These are phyloP conservation scores for Fraxinus paxiana DNA, from an alignment of 305 asterid species.

Conservation along the genomic window DNA sequence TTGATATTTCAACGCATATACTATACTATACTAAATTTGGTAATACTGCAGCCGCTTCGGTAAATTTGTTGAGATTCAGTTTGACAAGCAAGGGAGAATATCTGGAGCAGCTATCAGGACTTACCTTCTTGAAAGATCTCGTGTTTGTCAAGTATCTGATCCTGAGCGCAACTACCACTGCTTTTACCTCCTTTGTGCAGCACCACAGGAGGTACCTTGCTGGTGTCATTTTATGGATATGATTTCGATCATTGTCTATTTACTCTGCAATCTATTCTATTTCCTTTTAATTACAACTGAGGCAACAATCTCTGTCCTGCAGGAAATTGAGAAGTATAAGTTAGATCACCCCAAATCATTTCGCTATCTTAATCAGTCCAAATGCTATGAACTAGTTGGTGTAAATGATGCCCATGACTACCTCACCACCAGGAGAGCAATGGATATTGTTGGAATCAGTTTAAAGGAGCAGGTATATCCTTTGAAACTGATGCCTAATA, in stretches of 20 bases:
- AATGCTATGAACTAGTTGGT: constrained; percentile 77
- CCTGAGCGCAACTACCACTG: constrained; percentile 97
- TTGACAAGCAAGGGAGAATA: constrained; percentile 95
- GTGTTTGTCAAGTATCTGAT: constrained; percentile 94
- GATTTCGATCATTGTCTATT: constrained; percentile 13
- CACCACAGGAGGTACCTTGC: constrained; percentile 76
- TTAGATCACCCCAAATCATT: constrained; percentile 74
- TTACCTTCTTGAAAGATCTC: constrained; percentile 94
- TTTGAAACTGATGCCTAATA: constrained; percentile 9
- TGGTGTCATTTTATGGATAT: constrained; percentile 20
- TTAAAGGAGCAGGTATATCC: constrained; percentile 69
- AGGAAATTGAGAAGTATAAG: constrained; percentile 87
- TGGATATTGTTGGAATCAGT: constrained; percentile 96
- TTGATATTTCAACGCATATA: constrained; percentile 22
- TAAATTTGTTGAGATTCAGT: constrained; percentile 96
- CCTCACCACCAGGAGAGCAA: constrained; percentile 93
- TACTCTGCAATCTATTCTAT: constrained; percentile 13
- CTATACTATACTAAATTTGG: constrained; percentile 32
- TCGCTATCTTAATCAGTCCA: constrained; percentile 96
- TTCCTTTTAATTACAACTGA: constrained; percentile 14
- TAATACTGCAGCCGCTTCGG: constrained; percentile 86
- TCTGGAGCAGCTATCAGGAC: constrained; percentile 99
- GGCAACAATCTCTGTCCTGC: constrained; percentile 28
- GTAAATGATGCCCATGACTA: constrained; percentile 82
- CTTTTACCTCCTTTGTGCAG: constrained; percentile 95